These are phyloP conservation scores for Iris macrosiphon DNA, from an alignment of 106 monocot species.

Conservation along the genomic window DNA sequence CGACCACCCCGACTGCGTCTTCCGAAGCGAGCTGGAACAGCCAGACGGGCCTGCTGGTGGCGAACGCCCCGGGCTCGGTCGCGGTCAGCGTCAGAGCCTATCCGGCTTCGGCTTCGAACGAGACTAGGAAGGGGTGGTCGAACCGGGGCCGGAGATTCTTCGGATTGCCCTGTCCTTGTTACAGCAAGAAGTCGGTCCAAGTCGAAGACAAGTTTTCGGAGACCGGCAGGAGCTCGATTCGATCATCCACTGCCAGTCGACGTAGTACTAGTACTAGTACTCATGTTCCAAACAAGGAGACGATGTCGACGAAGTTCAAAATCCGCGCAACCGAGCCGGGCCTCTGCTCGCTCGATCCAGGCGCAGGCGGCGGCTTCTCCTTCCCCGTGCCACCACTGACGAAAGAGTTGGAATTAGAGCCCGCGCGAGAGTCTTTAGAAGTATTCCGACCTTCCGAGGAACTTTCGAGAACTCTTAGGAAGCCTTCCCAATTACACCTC, in stretches of 20 bases:
- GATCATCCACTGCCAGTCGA: no score
- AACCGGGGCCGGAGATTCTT: conserved; percentile 23
- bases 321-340: conserved; percentile 15
- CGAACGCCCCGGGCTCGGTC: conserved; percentile 22
- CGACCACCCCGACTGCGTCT: conserved; percentile 29
- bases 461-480: no score
- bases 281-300: no score
- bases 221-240: conserved; percentile 22
- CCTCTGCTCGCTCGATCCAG: conserved; percentile 5
- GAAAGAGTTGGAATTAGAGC: no score
- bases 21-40: conserved; percentile 87
- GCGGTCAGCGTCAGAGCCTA: conserved; percentile 18
- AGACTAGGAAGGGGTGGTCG: conserved; percentile 4
- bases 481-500: conserved; percentile 34
- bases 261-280: background rate
- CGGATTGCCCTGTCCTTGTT: conserved; percentile 47
- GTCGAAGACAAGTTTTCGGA: conserved; percentile 39
- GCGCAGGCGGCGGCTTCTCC: conserved; percentile 28
- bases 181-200: conserved; percentile 47
- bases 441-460: no score
- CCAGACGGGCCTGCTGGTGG: conserved; percentile 38
- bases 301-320: conserved; percentile 24
- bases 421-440: conserved; percentile 32
- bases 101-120: conserved; percentile 4
- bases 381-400: conserved; percentile 13